Percentiles rank a stretch among this genome's conserved stretches.
Evolutionary conservation across 495 filamentous ascomycete species (phyloP).

Genomic region (Aspergillus bertholletiae): DNA sequence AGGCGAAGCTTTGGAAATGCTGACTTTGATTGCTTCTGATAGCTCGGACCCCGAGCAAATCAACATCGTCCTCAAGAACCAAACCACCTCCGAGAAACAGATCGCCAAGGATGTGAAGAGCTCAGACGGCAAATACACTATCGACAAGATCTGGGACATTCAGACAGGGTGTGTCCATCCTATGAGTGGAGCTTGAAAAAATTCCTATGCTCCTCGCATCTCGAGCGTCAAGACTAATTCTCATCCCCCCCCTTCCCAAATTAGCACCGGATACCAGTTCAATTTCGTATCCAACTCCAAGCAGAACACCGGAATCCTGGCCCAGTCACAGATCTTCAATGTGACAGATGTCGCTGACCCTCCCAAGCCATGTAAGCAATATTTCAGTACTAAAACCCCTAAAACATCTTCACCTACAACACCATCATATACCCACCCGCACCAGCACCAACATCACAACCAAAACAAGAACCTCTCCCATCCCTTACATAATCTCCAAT

Average conservation of each 20-base stretch:
- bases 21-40: neutral
- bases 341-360: conserved; percentile 19
- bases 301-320: conserved; percentile 31
- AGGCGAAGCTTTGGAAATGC: neutral
- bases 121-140: conserved; percentile 16
- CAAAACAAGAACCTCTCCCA: conserved; percentile 4
- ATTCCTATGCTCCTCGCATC: neutral
- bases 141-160: conserved; percentile 17
- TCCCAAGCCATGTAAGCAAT: conserved; percentile 16
- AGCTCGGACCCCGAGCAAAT: conserved; percentile 27
- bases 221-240: neutral
- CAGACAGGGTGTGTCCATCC: conserved; percentile 18
- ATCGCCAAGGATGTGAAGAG: conserved; percentile 25
- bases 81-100: conserved; percentile 30
- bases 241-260: neutral
- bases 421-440: conserved; percentile 6
- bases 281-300: conserved; percentile 24
- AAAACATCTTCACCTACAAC: conserved; percentile 5
- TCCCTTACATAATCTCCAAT: conserved; percentile 1
- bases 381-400: conserved; percentile 8
- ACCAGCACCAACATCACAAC: conserved; percentile 5
- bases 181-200: too few species aligned
- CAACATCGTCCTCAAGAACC: conserved; percentile 26
- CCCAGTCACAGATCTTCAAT: conserved; percentile 30
- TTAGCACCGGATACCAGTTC: conserved; percentile 31